These are phyloP conservation scores for Globisporangium ultimum DNA, from an alignment of 352 stramenopile species.

Conservation along the genomic window DNA sequence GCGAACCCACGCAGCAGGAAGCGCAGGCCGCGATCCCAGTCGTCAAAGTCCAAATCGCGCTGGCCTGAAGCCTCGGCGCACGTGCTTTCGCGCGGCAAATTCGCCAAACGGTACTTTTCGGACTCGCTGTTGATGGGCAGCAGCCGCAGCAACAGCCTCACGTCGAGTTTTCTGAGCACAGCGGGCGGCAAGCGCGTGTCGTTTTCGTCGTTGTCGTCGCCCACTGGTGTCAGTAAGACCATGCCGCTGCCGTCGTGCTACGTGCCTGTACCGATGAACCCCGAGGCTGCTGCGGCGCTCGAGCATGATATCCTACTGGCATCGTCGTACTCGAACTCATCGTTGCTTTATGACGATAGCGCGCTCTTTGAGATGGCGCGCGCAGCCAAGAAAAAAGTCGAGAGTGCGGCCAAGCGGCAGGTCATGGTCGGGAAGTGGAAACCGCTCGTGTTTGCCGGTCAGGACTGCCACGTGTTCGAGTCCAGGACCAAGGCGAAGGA, in stretches of 20 bases:
- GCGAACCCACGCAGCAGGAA: no score
- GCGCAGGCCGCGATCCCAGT: no score
- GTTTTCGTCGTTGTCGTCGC: slow-evolving; percentile 6
- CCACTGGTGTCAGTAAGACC: not conserved
- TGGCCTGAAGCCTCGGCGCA: slow-evolving; percentile 5
- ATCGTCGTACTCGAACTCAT: slow-evolving; percentile 30
- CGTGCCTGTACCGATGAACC: slow-evolving; percentile 5
- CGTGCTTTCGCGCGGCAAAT: slow-evolving; percentile 11
- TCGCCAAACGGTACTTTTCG: slow-evolving; percentile 9
- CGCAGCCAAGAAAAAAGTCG: slow-evolving; percentile 39
- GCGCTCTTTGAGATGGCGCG: slow-evolving; percentile 26
- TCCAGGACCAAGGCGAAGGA: slow-evolving; percentile 34
- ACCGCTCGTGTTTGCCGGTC: slow-evolving; percentile 20
- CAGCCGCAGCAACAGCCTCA: not conserved
- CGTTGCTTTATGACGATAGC: slow-evolving; percentile 24
- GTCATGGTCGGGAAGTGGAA: slow-evolving; percentile 52
- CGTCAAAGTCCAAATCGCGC: not conserved
- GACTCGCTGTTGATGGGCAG: slow-evolving; percentile 11
- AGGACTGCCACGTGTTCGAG: slow-evolving; percentile 52
- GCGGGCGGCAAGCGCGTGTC: not conserved
- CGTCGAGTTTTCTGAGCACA: not conserved
- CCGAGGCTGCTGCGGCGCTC: slow-evolving; percentile 13
- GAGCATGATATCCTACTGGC: slow-evolving; percentile 28
- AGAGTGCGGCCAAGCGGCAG: slow-evolving; percentile 38
- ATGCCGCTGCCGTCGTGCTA: slow-evolving; percentile 7